A percentile compares a stretch with the other conserved stretches of the same genome.
phyloP scores from a whole-genome alignment of 352 stramenopile species.

The Phytophthora agathidicida region DNA sequence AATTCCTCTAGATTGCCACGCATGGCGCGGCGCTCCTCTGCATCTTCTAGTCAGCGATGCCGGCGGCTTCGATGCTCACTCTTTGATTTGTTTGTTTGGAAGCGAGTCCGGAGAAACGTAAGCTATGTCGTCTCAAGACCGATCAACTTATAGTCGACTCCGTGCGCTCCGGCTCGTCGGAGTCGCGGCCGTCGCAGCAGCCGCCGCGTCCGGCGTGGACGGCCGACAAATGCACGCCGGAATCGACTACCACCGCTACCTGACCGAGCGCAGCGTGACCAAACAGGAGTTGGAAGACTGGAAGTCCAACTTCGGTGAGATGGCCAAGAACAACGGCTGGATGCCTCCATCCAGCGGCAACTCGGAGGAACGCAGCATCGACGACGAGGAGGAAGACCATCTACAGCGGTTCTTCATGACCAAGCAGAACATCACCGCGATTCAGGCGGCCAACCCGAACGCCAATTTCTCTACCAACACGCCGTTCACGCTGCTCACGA shows the following conservation, averaged over 20 bases:
- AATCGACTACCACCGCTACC: constrained; percentile 48
- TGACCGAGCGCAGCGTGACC: constrained; percentile 36
- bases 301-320: constrained; percentile 37
- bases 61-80: constrained; percentile 29
- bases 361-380: constrained; percentile 31
- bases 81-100: constrained; percentile 27
- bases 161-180: constrained; percentile 6
- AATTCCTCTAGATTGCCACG: constrained; percentile 17
- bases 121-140: constrained; percentile 15
- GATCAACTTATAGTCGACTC: constrained; percentile 1
- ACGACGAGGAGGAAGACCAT: constrained; percentile 47
- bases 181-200: constrained; percentile 11
- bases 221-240: constrained; percentile 43
- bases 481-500: constrained; percentile 61
- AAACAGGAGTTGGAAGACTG: constrained; percentile 36
- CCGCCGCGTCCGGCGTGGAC: constrained; percentile 9
- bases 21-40: constrained; percentile 17
- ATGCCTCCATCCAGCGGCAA: constrained; percentile 24
- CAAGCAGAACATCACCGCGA: constrained; percentile 41
- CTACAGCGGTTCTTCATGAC: constrained; percentile 57
- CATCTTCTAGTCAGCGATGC: constrained; percentile 4
- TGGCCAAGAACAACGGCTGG: constrained; percentile 38
- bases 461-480: constrained; percentile 58
- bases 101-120: constrained; percentile 7
- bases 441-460: constrained; percentile 44